These are phyloP conservation scores for Petunia secreta DNA, from an alignment of 257 asterid species.

Conservation along the genomic window DNA sequence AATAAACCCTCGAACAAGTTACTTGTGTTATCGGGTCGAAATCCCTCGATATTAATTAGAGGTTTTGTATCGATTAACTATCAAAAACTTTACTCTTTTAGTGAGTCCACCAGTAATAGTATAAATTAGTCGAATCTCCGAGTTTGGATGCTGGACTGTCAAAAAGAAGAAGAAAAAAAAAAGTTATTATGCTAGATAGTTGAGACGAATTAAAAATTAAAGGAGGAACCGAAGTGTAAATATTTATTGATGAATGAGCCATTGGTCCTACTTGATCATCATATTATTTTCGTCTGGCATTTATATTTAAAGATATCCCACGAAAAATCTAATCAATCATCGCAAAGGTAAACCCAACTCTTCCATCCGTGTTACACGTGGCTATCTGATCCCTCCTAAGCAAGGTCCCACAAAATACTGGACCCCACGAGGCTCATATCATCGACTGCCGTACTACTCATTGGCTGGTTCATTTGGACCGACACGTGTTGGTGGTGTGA, in stretches of 20 bases:
- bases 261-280: conserved; percentile 20
- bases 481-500: conserved; percentile 32
- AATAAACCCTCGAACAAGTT: no score
- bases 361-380: neutral
- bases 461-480: neutral
- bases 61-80: no score
- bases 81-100: no score
- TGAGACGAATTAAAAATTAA: neutral
- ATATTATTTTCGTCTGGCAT: neutral
- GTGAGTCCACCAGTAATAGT: no score
- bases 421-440: conserved; percentile 26
- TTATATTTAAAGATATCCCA: neutral
- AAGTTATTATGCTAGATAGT: neutral
- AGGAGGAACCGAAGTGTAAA: neutral
- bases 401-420: neutral
- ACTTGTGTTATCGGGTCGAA: no score
- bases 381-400: neutral
- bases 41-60: no score
- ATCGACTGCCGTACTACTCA: neutral
- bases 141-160: no score
- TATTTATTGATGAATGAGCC: neutral
- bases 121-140: no score
- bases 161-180: no score
- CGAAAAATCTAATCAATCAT: conserved; percentile 33
- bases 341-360: neutral